Evolutionary conservation across 768 basidiomycete genomes (phyloP).

Genomic region (Russula ochroleuca): DNA sequence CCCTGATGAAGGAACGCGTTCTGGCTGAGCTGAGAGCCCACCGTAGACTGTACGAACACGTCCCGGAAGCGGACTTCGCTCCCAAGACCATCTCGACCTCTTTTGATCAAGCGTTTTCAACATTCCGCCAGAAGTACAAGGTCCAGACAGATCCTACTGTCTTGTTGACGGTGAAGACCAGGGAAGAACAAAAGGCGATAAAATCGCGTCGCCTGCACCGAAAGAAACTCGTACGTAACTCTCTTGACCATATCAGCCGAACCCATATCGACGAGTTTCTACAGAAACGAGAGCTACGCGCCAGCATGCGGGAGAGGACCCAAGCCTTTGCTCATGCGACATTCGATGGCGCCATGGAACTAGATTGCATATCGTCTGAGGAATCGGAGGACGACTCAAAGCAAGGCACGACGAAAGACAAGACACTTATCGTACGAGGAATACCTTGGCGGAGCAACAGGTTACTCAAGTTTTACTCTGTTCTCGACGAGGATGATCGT

Average conservation of each 20-base stretch:
- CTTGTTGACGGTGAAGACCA: slow-evolving; percentile 44
- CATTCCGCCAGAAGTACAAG: slow-evolving; percentile 62
- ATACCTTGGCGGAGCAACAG: slow-evolving; percentile 65
- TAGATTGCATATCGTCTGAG: slow-evolving; percentile 79
- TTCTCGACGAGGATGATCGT: slow-evolving; percentile 56
- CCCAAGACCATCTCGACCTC: slow-evolving; percentile 56
- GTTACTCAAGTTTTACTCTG: slow-evolving; percentile 53
- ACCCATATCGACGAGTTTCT: slow-evolving; percentile 3
- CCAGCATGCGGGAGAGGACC: slow-evolving; percentile 52
- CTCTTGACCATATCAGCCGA: background rate
- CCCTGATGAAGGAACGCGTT: slow-evolving; percentile 62
- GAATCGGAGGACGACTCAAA: slow-evolving; percentile 57
- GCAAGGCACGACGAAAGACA: slow-evolving; percentile 30
- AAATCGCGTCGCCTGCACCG: slow-evolving; percentile 57
- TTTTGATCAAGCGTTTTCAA: slow-evolving; percentile 70
- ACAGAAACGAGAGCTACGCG: slow-evolving; percentile 67
- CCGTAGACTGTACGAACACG: slow-evolving; percentile 55
- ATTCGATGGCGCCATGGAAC: slow-evolving; percentile 66
- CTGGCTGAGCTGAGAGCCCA: slow-evolving; percentile 56
- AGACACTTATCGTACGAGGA: slow-evolving; percentile 52
- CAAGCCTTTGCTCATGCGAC: slow-evolving; percentile 53
- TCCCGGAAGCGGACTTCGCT: slow-evolving; percentile 60
- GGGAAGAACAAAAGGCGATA: slow-evolving; percentile 59
- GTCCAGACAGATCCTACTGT: slow-evolving; percentile 49
- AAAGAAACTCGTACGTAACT: slow-evolving; percentile 54